Conservation (phyloP, 73 alveolate species). For the Stentor coeruleus region DNA sequence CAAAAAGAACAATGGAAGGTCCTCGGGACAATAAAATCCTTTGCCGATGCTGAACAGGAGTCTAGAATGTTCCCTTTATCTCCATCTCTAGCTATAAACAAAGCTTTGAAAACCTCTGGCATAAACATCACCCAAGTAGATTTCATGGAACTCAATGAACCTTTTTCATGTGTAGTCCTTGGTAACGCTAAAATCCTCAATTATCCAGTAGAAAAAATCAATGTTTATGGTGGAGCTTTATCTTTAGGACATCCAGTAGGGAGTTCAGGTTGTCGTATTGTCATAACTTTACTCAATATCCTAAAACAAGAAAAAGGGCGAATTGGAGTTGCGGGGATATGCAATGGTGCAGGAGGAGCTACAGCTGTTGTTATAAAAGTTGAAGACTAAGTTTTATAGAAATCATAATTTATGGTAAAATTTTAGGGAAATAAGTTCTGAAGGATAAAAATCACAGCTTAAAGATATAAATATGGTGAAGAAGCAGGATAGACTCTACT, state of each 20-base stretch:
- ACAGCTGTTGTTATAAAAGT: constrained; percentile 59
- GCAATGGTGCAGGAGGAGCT: constrained; percentile 94
- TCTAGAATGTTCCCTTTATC: constrained; percentile 44
- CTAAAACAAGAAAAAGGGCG: constrained; percentile 56
- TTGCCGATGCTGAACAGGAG: constrained; percentile 55
- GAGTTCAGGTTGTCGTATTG: constrained; percentile 76
- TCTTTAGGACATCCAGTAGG: constrained; percentile 93
- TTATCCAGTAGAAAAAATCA: constrained; percentile 54
- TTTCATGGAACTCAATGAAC: constrained; percentile 7
- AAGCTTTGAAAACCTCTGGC: constrained; percentile 25
- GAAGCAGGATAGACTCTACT: constrained; percentile 67
- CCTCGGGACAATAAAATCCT: constrained; percentile 37
- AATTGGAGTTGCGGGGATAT: constrained; percentile 83
- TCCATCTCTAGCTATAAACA: constrained; percentile 41
- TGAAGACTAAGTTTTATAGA: constrained; percentile 38
- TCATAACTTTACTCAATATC: constrained; percentile 52
- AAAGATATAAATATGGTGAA: constrained; percentile 22
- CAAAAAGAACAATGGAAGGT: constrained; percentile 33
- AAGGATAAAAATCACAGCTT: neutral
- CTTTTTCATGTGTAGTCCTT: constrained; percentile 8
- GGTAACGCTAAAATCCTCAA: constrained; percentile 37
- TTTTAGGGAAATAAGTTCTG: too few species aligned
- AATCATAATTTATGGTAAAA: too few species aligned
- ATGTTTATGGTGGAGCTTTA: constrained; percentile 88
- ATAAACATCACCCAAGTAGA: neutral